Evolutionary conservation across 768 basidiomycete species (phyloP), one percentile per base, ranked within the genome.

Genomic region (Dentipellis sp.): DNA sequence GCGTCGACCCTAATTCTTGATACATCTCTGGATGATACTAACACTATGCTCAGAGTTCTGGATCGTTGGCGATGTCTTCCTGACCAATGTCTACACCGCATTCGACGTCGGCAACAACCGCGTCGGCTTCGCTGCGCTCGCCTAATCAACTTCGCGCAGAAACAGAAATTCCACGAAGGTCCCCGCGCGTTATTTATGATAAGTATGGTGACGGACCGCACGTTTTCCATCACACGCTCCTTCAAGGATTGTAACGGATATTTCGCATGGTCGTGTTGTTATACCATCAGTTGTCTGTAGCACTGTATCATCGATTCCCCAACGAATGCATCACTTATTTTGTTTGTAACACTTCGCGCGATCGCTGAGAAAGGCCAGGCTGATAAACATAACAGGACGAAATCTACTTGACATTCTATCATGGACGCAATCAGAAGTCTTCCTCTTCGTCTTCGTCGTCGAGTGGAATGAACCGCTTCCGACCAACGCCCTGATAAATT

Each of bases 361-460:
- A 29, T 29, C 29, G 29, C 29, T 29, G 29, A 29, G 29, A 29
- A 29, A 6, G 6, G 29, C 29, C 29, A 29, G 29, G 3, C 29
- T 29, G 29, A 29, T n/a, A 29, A 29, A 29, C 3, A 29, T 6
- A 29, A 29, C 29, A n/a, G 29, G 29, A 29, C 3, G 6, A 6
- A 3, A 29, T 29, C 29, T 29, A 29, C 29, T 29, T 29, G 3
- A 6, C 29, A 3, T 6, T 29, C 29, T 29, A 29, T 29, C 29
- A 29, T 3, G 29, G 29, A 29, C 3, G 6, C 29, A 29, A 19
- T 56, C 48, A 60, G n/a, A 53, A 40, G 16, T 60, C 58, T 7
- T 47, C 56, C 36, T 69, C 68, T n/a, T 67, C n/a, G n/a, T n/a
- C n/a, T n/a, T n/a, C 65, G 22, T 69, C 65, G 34, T 65, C 62